Evolutionary conservation across 2,329 filamentous ascomycete species (phyloP).

Genomic region (Sporothrix luriei): DNA sequence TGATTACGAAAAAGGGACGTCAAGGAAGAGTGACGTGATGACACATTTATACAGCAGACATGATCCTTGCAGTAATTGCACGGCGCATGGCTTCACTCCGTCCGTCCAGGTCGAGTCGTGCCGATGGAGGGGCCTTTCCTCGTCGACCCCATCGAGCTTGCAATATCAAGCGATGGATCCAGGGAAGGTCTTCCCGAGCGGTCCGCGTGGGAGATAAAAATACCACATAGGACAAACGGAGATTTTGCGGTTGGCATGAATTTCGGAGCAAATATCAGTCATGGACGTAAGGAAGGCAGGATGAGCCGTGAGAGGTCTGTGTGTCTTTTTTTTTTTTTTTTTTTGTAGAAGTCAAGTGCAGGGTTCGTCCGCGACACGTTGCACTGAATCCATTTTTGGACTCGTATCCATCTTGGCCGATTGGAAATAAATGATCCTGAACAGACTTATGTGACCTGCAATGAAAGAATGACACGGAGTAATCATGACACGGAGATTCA

Average conservation of each 20-base stretch:
- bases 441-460: no score
- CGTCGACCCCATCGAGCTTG: not conserved
- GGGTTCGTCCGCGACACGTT: not conserved
- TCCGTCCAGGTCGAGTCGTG: not conserved
- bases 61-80: not conserved
- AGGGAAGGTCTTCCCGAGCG: slow-evolving; percentile 16
- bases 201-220: not conserved
- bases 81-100: not conserved
- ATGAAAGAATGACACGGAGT: no score
- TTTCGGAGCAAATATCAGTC: not conserved
- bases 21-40: not conserved
- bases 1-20: not conserved
- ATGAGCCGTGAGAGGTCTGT: not conserved
- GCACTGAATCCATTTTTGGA: not conserved
- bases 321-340: no score
- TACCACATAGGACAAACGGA: not conserved
- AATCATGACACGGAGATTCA: no score
- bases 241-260: not conserved
- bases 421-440: not conserved
- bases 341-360: not conserved
- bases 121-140: not conserved
- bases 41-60: not conserved
- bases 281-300: slow-evolving; percentile 3
- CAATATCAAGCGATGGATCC: slow-evolving; percentile 3
- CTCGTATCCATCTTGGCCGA: not conserved